Conservation (phyloP, 148 eudicot species). For the Limonium bicolor region DNA sequence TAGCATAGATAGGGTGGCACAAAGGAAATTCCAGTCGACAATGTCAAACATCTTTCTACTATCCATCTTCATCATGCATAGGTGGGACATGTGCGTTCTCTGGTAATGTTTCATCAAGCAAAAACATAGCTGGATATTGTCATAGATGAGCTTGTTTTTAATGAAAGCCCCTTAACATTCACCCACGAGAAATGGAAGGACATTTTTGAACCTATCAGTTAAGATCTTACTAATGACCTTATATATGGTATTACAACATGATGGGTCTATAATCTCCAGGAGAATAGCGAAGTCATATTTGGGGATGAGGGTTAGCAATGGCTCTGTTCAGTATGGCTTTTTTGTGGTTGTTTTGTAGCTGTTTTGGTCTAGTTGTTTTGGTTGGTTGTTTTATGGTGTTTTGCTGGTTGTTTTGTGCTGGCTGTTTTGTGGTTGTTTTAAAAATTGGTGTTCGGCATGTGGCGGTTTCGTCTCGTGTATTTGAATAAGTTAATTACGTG, state of each 20-base stretch:
- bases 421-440: too few species aligned
- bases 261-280: not conserved
- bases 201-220: not conserved
- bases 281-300: too few species aligned
- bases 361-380: too few species aligned
- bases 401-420: too few species aligned
- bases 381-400: too few species aligned
- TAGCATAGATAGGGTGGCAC: not conserved
- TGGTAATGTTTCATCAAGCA: not conserved
- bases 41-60: not conserved
- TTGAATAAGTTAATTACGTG: too few species aligned
- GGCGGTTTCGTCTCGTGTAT: too few species aligned
- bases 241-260: not conserved
- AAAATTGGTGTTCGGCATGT: too few species aligned
- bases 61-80: not conserved
- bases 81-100: not conserved
- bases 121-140: not conserved
- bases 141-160: not conserved
- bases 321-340: too few species aligned
- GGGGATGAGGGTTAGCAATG: too few species aligned
- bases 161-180: not conserved
- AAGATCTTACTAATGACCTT: not conserved
- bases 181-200: not conserved
- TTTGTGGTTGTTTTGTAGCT: too few species aligned
- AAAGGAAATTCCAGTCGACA: not conserved